Base-by-base conservation (phyloP, 768 basidiomycete species). In the Termitomyces titanicus region DNA sequence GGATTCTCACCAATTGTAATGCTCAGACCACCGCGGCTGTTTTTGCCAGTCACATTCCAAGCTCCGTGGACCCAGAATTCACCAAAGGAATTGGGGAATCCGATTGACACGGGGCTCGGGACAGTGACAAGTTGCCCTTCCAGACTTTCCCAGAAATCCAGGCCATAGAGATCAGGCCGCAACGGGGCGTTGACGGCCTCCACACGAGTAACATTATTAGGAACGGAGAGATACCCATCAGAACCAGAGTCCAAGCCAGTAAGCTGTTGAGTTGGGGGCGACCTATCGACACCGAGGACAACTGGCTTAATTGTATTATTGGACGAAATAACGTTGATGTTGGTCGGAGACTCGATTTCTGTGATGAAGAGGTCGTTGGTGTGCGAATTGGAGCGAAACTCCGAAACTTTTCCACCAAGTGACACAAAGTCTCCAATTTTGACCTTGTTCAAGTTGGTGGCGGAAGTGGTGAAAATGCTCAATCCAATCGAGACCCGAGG, bases 121-220 rank as follows among this genome's bases (percentile, higher is more conserved):
- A 85, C 70, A 0, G 75, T 76, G 22, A 86, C 83, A 3, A 85
- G 68, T 60, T 80, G 77, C 2, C 83, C 82, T 56, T 83, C 79
- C 10, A 86, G 72, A 61, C 80, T 82, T 62, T 81, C 76, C 83
- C 83, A 86, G 62, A 86, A 85, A 62, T 85, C 84, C 33, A 85
- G 63, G 7, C 83, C 85, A 54, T 72, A 85, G 42, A 71, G 66
- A 25, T 77, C 72, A 2, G 83, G 83, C 49, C 76, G 73, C 37
- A 84, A 64, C 5, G 74, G 73, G 7, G 75, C 68, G 58, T 86
- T 80, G 5, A 74, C 70, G 1, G 60, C 60, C 49, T 79, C 75
- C 27, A 83, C 63, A 17, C 66, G 74, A 45, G 72, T 79, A 15
- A 70, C 66, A 58, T 85, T 84, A 63, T 79, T 82, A 11, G 84